Conservation (phyloP, 306 rosid genomes). For the Rubus parviflorus region DNA sequence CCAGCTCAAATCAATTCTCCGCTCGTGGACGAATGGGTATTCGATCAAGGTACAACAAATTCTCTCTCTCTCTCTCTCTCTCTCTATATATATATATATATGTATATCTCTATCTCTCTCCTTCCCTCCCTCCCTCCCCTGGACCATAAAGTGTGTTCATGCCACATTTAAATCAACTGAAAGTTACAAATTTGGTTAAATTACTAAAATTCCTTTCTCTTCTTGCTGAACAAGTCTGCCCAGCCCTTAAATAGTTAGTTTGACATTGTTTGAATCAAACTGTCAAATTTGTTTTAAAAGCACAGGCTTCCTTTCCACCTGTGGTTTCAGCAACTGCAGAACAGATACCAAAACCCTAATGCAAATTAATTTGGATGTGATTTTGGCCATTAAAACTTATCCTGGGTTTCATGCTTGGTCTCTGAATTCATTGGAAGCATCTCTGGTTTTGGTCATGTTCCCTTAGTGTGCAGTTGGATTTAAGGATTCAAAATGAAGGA, state of each 20-base stretch:
- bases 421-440: no score
- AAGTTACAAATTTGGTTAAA: neutral
- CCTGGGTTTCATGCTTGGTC: no score
- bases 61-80: neutral
- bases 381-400: neutral
- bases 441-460: no score
- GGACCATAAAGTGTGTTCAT: no score
- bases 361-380: neutral
- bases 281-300: neutral
- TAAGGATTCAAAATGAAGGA: no score
- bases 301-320: neutral
- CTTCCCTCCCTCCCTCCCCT: no score
- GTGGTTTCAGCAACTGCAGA: neutral
- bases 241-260: neutral
- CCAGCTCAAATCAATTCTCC: slow-evolving; percentile 73
- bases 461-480: no score
- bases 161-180: no score
- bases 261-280: neutral
- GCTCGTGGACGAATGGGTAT: slow-evolving; percentile 76
- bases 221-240: neutral
- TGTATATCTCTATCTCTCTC: no score
- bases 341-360: neutral
- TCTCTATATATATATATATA: neutral
- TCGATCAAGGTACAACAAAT: slow-evolving; percentile 62
- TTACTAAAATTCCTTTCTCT: neutral